Conservation (phyloP, 2,329 filamentous ascomycete species). For the Chaetothyriales sp. region DNA sequence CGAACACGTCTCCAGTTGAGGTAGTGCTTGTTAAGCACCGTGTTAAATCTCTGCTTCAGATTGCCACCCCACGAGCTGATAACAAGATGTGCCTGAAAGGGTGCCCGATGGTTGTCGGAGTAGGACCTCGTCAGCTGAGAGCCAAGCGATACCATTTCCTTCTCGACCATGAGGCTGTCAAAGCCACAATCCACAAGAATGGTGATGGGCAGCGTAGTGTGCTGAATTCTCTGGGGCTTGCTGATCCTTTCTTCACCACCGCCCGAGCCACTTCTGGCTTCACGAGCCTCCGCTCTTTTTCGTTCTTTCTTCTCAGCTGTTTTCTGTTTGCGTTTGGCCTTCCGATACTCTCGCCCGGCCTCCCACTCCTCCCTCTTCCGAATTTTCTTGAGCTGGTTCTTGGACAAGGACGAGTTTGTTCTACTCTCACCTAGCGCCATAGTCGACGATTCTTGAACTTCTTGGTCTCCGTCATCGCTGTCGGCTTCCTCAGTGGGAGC, state of each 20-base stretch:
- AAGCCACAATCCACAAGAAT: conserved; percentile 86
- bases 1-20: conserved; percentile 64
- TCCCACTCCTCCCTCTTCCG: conserved; percentile 63
- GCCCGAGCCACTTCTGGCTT: conserved; percentile 19
- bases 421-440: not conserved
- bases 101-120: conserved; percentile 64
- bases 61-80: conserved; percentile 69
- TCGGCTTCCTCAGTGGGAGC: conserved; percentile 1
- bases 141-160: conserved; percentile 69
- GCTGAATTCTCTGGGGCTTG: conserved; percentile 24
- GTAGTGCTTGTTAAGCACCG: conserved; percentile 56
- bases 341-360: conserved; percentile 48
- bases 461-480: conserved; percentile 1
- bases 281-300: conserved; percentile 29
- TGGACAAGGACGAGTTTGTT: conserved; percentile 47
- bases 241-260: conserved; percentile 4
- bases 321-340: conserved; percentile 46
- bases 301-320: conserved; percentile 39
- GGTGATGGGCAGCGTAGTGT: conserved; percentile 50
- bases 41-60: conserved; percentile 68
- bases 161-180: conserved; percentile 75
- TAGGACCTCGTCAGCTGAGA: conserved; percentile 79
- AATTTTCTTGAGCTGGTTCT: conserved; percentile 73
- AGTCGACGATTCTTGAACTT: conserved; percentile 1
- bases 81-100: conserved; percentile 56